Percentiles rank a stretch among this genome's conserved stretches.
Conservation (phyloP, 768 basidiomycete species). For the Serendipita sp. region DNA sequence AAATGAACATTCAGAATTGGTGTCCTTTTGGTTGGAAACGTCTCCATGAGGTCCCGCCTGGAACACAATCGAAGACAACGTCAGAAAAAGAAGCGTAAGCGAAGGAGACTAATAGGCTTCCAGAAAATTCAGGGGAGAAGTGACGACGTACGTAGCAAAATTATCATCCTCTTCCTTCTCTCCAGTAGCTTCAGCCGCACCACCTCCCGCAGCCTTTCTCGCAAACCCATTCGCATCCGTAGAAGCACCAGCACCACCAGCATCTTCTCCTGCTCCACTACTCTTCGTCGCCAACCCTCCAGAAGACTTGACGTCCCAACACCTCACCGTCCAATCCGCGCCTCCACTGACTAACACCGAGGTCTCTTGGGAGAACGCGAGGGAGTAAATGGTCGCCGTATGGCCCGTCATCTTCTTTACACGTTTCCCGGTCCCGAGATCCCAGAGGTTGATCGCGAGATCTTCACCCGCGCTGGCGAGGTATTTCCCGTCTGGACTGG, state of each 20-base stretch:
- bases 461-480: slow-evolving; percentile 93
- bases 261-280: slow-evolving; percentile 14
- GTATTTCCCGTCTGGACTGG: slow-evolving; percentile 89
- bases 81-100: neutral
- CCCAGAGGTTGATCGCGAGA: slow-evolving; percentile 90
- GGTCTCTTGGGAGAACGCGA: slow-evolving; percentile 87
- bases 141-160: slow-evolving; percentile 49
- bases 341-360: slow-evolving; percentile 79
- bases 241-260: slow-evolving; percentile 10
- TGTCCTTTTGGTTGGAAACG: slow-evolving; percentile 92
- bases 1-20: slow-evolving; percentile 87
- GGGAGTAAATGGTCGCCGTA: slow-evolving; percentile 71
- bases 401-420: slow-evolving; percentile 97
- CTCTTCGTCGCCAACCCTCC: slow-evolving; percentile 47
- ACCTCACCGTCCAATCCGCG: slow-evolving; percentile 93
- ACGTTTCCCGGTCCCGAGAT: slow-evolving; percentile 82
- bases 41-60: slow-evolving; percentile 74
- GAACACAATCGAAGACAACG: slow-evolving; percentile 4
- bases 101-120: neutral
- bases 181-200: slow-evolving; percentile 21
- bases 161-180: slow-evolving; percentile 39
- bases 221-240: slow-evolving; percentile 15
- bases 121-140: neutral
- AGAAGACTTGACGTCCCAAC: slow-evolving; percentile 84
- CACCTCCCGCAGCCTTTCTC: slow-evolving; percentile 33